phyloP scores from a whole-genome alignment of 305 asterid genomes.

The Ilex paraguariensis region DNA sequence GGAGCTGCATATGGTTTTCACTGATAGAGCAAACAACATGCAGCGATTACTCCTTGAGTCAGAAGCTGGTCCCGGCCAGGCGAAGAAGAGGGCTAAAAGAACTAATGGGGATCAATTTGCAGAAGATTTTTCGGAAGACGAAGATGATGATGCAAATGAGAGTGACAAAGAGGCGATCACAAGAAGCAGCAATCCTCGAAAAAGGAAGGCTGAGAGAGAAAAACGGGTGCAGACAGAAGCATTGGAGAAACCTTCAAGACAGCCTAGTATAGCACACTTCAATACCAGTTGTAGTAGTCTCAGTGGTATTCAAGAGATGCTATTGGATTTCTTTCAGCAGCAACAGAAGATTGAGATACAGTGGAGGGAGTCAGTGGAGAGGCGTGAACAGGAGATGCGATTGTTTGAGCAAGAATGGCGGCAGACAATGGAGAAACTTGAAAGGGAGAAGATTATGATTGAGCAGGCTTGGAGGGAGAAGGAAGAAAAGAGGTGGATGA shows the following conservation, averaged over 20 bases:
- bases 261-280: slow-evolving; percentile 7
- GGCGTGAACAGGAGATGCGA: slow-evolving; percentile 47
- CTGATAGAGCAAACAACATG: slow-evolving; percentile 26
- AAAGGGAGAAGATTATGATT: slow-evolving; percentile 51
- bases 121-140: slow-evolving; percentile 33
- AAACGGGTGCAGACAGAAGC: slow-evolving; percentile 21
- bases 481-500: slow-evolving; percentile 50
- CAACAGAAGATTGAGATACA: slow-evolving; percentile 57
- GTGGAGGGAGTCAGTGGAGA: slow-evolving; percentile 60
- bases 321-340: slow-evolving; percentile 44
- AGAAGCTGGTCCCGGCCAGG: slow-evolving; percentile 23
- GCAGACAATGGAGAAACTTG: slow-evolving; percentile 54
- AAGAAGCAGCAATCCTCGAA: slow-evolving; percentile 21
- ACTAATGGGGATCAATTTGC: slow-evolving; percentile 24
- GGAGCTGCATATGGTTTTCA: slow-evolving; percentile 49
- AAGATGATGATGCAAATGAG: slow-evolving; percentile 23
- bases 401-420: slow-evolving; percentile 60
- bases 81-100: slow-evolving; percentile 24
- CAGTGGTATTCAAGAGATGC: slow-evolving; percentile 30
- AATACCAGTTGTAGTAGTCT: slow-evolving; percentile 12
- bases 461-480: slow-evolving; percentile 63
- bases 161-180: slow-evolving; percentile 24
- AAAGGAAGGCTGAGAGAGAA: slow-evolving; percentile 24
- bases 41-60: slow-evolving; percentile 24
- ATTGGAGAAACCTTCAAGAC: slow-evolving; percentile 13